These are phyloP conservation scores for Xerocomus brunneocitrinus DNA, from an alignment of 768 basidiomycete genomes.

Conservation along the genomic window DNA sequence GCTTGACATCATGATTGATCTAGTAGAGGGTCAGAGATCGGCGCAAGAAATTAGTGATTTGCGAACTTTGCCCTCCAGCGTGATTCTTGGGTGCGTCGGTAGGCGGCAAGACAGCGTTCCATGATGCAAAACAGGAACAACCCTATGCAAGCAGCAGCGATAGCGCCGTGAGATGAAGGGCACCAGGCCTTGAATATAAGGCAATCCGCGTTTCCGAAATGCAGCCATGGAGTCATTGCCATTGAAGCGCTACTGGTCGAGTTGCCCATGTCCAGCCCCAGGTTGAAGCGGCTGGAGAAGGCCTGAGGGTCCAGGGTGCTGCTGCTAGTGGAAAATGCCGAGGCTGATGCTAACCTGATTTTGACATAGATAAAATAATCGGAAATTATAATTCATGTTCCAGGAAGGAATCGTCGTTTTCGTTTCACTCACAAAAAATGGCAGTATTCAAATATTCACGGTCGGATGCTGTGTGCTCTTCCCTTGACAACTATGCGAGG, in stretches of 20 bases:
- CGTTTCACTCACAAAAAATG: no score
- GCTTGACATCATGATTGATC: constrained; percentile 6
- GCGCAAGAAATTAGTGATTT: background rate
- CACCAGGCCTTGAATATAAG: constrained; percentile 66
- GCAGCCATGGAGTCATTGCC: constrained; percentile 64
- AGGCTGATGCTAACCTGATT: background rate
- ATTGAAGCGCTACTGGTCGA: constrained; percentile 13
- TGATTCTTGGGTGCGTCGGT: constrained; percentile 46
- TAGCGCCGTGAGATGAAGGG: constrained; percentile 66
- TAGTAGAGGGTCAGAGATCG: constrained; percentile 4
- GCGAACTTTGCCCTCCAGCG: constrained; percentile 59
- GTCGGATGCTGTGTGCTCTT: no score
- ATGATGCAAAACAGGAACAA: constrained; percentile 65
- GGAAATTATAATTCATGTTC: background rate
- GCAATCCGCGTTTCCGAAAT: constrained; percentile 60
- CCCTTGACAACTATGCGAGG: no score
- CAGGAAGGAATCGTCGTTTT: background rate
- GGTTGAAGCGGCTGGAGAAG: background rate
- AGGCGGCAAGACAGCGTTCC: constrained; percentile 64
- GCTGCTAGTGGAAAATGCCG: background rate
- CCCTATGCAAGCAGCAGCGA: constrained; percentile 71
- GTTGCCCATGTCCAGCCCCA: background rate
- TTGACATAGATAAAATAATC: background rate
- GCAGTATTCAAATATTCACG: no score
- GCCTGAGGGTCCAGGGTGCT: no score